Evolutionary conservation across 805 yeast species (phyloP).

Genomic region (Lachancea thermotolerans): DNA sequence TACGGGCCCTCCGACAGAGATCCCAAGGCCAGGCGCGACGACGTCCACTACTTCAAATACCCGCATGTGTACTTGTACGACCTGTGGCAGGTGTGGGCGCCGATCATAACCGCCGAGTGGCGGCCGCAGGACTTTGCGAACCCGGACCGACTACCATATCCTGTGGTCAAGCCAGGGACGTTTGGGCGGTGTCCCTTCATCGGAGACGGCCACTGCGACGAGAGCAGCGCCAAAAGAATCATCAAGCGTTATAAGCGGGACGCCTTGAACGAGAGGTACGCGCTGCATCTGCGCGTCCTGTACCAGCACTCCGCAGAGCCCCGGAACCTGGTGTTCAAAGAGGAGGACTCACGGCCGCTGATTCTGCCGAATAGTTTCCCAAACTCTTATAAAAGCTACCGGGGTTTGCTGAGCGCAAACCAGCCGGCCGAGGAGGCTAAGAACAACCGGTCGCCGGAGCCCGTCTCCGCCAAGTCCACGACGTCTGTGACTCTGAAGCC

Average conservation of each 20-base stretch:
- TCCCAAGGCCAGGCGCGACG: constrained; percentile 77
- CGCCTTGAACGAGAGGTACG: constrained; percentile 26
- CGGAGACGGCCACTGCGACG: constrained; percentile 40
- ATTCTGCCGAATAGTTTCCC: constrained; percentile 7
- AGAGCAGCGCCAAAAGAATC: constrained; percentile 23
- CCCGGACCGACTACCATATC: constrained; percentile 35
- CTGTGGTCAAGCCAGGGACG: constrained; percentile 27
- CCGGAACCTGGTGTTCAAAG: background rate
- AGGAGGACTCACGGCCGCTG: constrained; percentile 4
- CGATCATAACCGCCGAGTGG: constrained; percentile 84
- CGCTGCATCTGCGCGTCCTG: constrained; percentile 25
- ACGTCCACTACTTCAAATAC: constrained; percentile 71
- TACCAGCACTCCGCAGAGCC: constrained; percentile 29
- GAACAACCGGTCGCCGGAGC: background rate
- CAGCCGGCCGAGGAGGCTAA: background rate
- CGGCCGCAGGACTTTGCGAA: constrained; percentile 29
- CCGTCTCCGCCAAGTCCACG: background rate
- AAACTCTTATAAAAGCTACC: constrained; percentile 4
- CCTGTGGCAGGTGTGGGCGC: constrained; percentile 66
- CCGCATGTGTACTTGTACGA: constrained; percentile 78
- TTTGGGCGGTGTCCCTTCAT: constrained; percentile 78
- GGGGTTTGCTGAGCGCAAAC: background rate
- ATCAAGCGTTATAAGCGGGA: constrained; percentile 30
- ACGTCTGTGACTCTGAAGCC: background rate
- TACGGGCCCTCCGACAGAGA: constrained; percentile 87